A percentile compares a stretch with the other conserved stretches of the same genome.
These are phyloP conservation scores for Picea mariana DNA, from an alignment of 83 land plant species.

Conservation along the genomic window DNA sequence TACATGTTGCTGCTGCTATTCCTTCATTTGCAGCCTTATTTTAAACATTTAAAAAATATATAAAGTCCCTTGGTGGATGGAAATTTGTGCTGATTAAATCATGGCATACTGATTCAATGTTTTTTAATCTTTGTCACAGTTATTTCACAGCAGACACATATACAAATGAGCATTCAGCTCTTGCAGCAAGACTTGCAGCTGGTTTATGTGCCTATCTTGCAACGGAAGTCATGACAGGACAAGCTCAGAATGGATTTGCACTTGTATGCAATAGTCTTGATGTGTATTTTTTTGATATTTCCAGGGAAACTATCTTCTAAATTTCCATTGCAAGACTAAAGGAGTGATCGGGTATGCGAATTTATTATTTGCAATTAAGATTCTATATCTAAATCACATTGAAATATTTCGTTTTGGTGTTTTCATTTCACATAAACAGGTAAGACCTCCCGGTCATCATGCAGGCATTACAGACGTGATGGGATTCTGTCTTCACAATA, in stretches of 20 bases:
- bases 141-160: slow-evolving; percentile 95
- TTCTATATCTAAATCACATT: not conserved
- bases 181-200: slow-evolving; percentile 97
- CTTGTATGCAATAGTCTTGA: slow-evolving; percentile 42
- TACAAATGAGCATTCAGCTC: slow-evolving; percentile 90
- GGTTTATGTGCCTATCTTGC: slow-evolving; percentile 96
- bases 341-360: not conserved
- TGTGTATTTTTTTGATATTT: not conserved
- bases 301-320: not conserved
- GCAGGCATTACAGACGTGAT: slow-evolving; percentile 73
- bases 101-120: not conserved
- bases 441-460: slow-evolving; percentile 99
- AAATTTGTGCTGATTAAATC: not conserved
- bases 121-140: slow-evolving; percentile 34
- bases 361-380: not conserved
- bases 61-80: not conserved
- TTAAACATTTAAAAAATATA: not conserved
- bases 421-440: slow-evolving; percentile 46
- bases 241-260: slow-evolving; percentile 90
- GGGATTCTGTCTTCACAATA: slow-evolving; percentile 98
- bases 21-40: too few relatives aligned
- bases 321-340: not conserved
- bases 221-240: slow-evolving; percentile 58
- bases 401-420: not conserved
- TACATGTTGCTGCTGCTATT: too few relatives aligned